Base-by-base conservation (phyloP, 768 basidiomycete species). In the Lenzites betulinus region DNA sequence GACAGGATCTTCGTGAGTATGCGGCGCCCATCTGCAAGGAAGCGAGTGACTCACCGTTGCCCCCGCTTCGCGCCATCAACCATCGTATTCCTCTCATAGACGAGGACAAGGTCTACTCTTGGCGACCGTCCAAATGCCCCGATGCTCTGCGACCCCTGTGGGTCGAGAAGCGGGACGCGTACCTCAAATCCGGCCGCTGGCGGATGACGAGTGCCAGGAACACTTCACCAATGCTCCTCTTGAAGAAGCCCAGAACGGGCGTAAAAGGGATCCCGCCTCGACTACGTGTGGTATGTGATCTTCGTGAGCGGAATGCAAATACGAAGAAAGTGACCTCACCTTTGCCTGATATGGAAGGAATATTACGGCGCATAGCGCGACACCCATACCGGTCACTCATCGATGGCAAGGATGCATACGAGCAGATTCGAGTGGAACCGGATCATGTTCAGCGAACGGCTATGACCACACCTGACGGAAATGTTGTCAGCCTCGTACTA, bases 21-120 rank as follows among this genome's bases (percentile, higher is more conserved):
- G 67, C 70, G 5, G 25, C 16, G 1, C 52, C 52, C 3, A 43
- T 54, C 25, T 54, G 52, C 41, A 43, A 54, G 52, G 52, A 54
- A 13, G 52, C 66, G 0, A 63, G 54, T 13, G 56, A 65, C 26
- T 57, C 70, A 16, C 60, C 63, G 0, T 48, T 73, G 22, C 72
- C 70, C 0, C 71, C 71, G 1, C 41, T 73, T 8, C 23, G 75
- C 0, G 71, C 48, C 0, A 74, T 78, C 22, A 78, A 78, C 54
- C 74, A 78, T 64, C 42, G 41, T 1, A 78, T 78, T 4, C 74
- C 74, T 0, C 35, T 78, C 1, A 71, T 71, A n/a, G 74, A 77
- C 46, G 65, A 69, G 42, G 47, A 42, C 4, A 70, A 71, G 50
- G 49, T 69, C 0, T 78, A 78, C 48, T 60, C 63, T 0, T 81